phyloP scores from a whole-genome alignment of 257 asterid genomes.

The Solanum habrochaites region DNA sequence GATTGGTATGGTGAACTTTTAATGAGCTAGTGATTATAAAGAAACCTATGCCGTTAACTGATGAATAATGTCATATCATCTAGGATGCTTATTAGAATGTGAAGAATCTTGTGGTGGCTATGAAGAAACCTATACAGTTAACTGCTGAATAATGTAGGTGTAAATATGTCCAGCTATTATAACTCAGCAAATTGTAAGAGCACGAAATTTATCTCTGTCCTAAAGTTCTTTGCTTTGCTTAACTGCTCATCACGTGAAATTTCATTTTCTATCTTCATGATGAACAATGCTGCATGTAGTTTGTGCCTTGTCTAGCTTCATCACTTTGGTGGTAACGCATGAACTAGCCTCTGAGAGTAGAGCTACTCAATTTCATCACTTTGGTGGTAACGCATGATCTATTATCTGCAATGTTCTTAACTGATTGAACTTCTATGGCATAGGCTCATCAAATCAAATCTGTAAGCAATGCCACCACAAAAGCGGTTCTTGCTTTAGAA shows the following conservation, averaged over 20 bases:
- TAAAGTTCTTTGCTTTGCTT: neutral
- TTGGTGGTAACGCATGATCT: neutral
- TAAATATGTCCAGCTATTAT: no score
- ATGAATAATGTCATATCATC: no score
- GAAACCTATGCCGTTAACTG: no score
- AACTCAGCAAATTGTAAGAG: no score
- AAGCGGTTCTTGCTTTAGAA: neutral
- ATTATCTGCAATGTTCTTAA: neutral
- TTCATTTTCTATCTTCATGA: neutral
- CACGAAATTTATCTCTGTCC: neutral
- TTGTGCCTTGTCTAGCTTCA: neutral
- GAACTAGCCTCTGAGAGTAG: no score
- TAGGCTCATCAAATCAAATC: neutral
- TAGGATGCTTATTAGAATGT: no score
- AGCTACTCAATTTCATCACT: neutral
- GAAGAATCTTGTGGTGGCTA: no score
- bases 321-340: neutral
- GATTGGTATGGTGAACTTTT: neutral
- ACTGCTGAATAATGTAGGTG: conserved; percentile 1
- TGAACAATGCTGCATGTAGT: no score
- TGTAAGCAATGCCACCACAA: neutral
- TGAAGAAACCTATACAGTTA: neutral
- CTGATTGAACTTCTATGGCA: neutral
- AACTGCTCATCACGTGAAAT: neutral
- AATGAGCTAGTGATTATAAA: neutral